These are phyloP conservation scores for Spathaspora boniae DNA, from an alignment of 805 yeast species.

Conservation along the genomic window DNA sequence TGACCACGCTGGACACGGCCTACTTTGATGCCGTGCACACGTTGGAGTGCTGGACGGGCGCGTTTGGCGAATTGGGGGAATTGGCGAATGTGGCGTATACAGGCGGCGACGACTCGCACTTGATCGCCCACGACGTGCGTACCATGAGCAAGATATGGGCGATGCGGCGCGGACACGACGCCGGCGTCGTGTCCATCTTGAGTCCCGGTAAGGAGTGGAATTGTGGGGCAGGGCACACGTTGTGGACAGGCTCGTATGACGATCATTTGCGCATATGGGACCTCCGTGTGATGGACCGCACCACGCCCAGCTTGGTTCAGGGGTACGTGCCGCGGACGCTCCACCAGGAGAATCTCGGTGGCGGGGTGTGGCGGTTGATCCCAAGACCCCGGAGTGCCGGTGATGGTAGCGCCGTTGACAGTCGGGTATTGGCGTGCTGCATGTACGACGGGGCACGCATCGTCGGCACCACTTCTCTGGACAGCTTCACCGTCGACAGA, in stretches of 20 bases:
- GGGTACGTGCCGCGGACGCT: constrained; percentile 52
- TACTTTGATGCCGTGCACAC: constrained; percentile 48
- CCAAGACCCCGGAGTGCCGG: too few species aligned
- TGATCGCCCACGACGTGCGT: constrained; percentile 69
- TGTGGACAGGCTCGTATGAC: constrained; percentile 93
- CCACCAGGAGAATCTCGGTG: constrained; percentile 58
- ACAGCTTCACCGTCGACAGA: constrained; percentile 28
- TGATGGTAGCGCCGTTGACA: constrained; percentile 43
- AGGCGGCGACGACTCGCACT: constrained; percentile 86
- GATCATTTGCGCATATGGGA: constrained; percentile 72
- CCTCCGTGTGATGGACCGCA: constrained; percentile 46
- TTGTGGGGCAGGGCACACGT: constrained; percentile 36
- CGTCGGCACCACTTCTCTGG: constrained; percentile 25
- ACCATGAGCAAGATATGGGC: constrained; percentile 38
- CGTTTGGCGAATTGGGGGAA: constrained; percentile 56
- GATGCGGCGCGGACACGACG: constrained; percentile 53
- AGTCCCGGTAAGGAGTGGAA: constrained; percentile 42
- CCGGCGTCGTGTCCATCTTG: constrained; percentile 86
- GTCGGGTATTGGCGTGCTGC: constrained; percentile 72
- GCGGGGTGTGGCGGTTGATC: constrained; percentile 92
- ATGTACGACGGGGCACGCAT: constrained; percentile 95
- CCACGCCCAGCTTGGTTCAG: constrained; percentile 31
- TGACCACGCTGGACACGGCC: constrained; percentile 12
- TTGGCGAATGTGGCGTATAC: constrained; percentile 60
- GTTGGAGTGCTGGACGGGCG: constrained; percentile 87